phyloP scores from a whole-genome alignment of 768 basidiomycete genomes.

The Postia placenta region DNA sequence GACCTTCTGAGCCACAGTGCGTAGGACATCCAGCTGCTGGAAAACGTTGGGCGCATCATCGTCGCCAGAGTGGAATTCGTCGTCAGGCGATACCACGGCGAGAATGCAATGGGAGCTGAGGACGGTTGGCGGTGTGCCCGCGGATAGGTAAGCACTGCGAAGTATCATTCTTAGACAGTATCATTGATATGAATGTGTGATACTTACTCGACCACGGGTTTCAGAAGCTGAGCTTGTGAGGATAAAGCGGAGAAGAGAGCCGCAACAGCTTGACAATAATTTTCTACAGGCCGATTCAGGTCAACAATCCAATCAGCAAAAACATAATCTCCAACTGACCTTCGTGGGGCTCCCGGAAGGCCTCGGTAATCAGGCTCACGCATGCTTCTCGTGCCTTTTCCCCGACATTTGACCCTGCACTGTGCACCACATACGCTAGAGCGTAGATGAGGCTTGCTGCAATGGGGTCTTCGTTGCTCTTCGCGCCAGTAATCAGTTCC shows the following conservation, averaged over 20 bases:
- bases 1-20: conserved; percentile 66
- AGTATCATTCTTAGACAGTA: conserved; percentile 7
- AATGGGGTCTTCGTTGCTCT: conserved; percentile 59
- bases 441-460: conserved; percentile 72
- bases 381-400: conserved; percentile 69
- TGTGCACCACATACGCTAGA: conserved; percentile 67
- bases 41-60: conserved; percentile 45
- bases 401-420: conserved; percentile 68
- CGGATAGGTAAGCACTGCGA: conserved; percentile 52
- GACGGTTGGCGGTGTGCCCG: conserved; percentile 62
- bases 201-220: conserved; percentile 56
- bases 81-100: conserved; percentile 45
- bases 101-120: conserved; percentile 57
- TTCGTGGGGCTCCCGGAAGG: conserved; percentile 67
- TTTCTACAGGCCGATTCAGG: conserved; percentile 35
- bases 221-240: conserved; percentile 54
- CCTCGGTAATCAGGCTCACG: conserved; percentile 69
- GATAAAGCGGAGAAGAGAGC: conserved; percentile 59
- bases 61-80: conserved; percentile 27
- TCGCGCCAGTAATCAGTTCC: conserved; percentile 65
- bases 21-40: conserved; percentile 55
- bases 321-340: conserved; percentile 35
- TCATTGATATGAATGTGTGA: background rate
- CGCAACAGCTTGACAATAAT: conserved; percentile 61
- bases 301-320: background rate